Evolutionary conservation across 306 rosid genomes (phyloP).

Genomic region (Rubus parviflorus): DNA sequence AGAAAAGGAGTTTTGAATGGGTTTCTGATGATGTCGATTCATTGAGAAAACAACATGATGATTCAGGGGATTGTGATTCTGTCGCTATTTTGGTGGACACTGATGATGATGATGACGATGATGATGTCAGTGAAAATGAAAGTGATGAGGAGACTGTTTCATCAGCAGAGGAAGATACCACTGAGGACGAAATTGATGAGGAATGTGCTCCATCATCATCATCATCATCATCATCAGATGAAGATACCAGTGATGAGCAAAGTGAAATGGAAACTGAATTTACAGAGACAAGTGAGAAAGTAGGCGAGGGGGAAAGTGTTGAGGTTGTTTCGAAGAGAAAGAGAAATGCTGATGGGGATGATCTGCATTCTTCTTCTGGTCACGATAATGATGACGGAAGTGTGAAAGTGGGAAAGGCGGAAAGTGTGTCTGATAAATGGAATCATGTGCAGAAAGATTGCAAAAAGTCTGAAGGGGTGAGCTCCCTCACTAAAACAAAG

Average conservation of each 20-base stretch:
- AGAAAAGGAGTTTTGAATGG: neutral
- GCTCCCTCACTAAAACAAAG: neutral
- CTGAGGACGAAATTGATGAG: neutral
- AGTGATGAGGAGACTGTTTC: neutral
- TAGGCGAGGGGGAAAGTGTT: neutral
- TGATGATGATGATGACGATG: neutral
- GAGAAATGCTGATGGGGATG: slow-evolving; percentile 20
- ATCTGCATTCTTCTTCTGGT: slow-evolving; percentile 9
- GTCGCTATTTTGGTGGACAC: too few species aligned
- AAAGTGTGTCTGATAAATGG: neutral
- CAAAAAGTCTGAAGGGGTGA: neutral
- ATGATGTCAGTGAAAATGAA: neutral
- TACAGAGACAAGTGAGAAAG: slow-evolving; percentile 9
- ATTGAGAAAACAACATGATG: neutral
- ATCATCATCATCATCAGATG: neutral
- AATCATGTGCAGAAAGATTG: neutral
- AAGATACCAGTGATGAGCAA: neutral
- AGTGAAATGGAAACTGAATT: neutral
- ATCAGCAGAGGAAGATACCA: neutral
- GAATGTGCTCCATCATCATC: neutral
- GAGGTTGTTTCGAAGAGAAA: slow-evolving; percentile 26
- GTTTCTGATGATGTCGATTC: neutral
- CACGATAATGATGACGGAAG: neutral
- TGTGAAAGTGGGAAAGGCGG: neutral
- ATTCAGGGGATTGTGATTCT: too few species aligned